phyloP scores from a whole-genome alignment of 2,329 filamentous ascomycete genomes.

The Ophiostoma himal-ulmi region DNA sequence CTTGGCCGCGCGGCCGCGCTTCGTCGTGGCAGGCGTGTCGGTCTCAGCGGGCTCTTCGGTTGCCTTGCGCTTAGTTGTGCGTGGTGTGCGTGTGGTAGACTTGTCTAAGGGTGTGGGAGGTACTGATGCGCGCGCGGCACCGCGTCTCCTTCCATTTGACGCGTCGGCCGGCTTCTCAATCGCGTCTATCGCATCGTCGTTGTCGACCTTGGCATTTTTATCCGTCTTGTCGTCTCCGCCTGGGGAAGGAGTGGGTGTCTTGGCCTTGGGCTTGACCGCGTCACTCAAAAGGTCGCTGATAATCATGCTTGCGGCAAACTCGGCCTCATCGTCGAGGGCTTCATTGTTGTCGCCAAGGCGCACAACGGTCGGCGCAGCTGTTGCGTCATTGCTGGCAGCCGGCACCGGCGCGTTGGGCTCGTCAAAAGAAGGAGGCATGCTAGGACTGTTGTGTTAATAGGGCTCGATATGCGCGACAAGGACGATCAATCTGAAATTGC shows the following conservation, averaged over 20 bases:
- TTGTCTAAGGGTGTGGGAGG: not conserved
- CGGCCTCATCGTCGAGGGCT: constrained; percentile 7
- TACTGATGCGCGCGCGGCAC: not conserved
- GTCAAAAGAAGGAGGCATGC: constrained; percentile 12
- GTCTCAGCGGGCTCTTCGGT: constrained; percentile 23
- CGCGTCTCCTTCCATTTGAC: not conserved
- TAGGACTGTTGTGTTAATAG: not conserved
- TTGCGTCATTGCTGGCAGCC: not conserved
- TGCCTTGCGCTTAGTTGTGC: constrained; percentile 29
- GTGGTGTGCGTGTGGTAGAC: constrained; percentile 15
- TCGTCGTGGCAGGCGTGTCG: constrained; percentile 15
- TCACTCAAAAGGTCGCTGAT: constrained; percentile 18
- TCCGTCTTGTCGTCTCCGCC: not conserved
- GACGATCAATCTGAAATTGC: not conserved
- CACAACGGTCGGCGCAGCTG: constrained; percentile 16
- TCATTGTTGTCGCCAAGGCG: constrained; percentile 16
- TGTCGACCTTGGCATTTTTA: not conserved
- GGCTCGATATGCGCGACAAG: not conserved
- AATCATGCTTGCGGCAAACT: constrained; percentile 15
- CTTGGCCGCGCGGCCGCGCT: constrained; percentile 24
- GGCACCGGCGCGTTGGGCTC: not conserved
- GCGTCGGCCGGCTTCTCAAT: not conserved
- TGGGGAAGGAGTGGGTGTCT: not conserved
- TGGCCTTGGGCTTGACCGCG: constrained; percentile 9
- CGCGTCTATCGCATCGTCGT: no score